phyloP scores from a whole-genome alignment of 495 filamentous ascomycete species.

The Thermochaetoides thermophila region DNA sequence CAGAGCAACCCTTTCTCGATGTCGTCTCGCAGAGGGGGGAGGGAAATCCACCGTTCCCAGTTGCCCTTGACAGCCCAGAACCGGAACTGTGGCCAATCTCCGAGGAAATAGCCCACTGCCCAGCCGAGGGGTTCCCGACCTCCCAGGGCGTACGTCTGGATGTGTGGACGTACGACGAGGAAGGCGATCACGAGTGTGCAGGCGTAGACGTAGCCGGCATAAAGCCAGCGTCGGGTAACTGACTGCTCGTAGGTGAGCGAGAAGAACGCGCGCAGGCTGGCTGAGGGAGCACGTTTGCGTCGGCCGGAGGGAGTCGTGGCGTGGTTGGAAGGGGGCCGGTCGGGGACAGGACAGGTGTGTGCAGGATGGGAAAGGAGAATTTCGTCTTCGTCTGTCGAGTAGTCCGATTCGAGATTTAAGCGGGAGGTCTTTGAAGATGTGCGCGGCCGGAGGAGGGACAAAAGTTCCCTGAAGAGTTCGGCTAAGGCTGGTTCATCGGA shows the following conservation, averaged over 20 bases:
- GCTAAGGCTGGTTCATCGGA: slow-evolving; percentile 7
- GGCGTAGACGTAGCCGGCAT: slow-evolving; percentile 63
- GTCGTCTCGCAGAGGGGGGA: slow-evolving; percentile 46
- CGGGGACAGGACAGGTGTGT: neutral
- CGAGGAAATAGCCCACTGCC: slow-evolving; percentile 81
- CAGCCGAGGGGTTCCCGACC: slow-evolving; percentile 77
- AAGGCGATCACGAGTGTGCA: slow-evolving; percentile 49
- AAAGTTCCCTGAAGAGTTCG: slow-evolving; percentile 14
- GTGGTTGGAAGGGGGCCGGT: slow-evolving; percentile 5
- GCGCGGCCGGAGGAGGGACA: slow-evolving; percentile 17
- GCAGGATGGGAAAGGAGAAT: neutral
- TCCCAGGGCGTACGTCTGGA: slow-evolving; percentile 48
- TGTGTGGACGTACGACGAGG: slow-evolving; percentile 53
- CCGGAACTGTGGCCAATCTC: slow-evolving; percentile 54
- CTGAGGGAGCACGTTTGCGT: slow-evolving; percentile 51
- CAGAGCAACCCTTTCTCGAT: too few species aligned
- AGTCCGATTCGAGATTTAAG: slow-evolving; percentile 7
- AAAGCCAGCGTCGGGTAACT: slow-evolving; percentile 60
- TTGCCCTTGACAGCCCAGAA: slow-evolving; percentile 49
- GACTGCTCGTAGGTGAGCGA: slow-evolving; percentile 70
- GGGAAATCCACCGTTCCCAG: slow-evolving; percentile 59
- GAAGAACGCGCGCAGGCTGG: slow-evolving; percentile 55
- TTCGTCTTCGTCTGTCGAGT: slow-evolving; percentile 11
- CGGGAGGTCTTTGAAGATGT: slow-evolving; percentile 9
- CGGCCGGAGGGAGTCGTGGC: slow-evolving; percentile 49